A percentile compares a stretch with the other conserved stretches of the same genome.
These are phyloP conservation scores for Acrodontium crateriforme DNA, from an alignment of 2,329 filamentous ascomycete species.

Conservation along the genomic window DNA sequence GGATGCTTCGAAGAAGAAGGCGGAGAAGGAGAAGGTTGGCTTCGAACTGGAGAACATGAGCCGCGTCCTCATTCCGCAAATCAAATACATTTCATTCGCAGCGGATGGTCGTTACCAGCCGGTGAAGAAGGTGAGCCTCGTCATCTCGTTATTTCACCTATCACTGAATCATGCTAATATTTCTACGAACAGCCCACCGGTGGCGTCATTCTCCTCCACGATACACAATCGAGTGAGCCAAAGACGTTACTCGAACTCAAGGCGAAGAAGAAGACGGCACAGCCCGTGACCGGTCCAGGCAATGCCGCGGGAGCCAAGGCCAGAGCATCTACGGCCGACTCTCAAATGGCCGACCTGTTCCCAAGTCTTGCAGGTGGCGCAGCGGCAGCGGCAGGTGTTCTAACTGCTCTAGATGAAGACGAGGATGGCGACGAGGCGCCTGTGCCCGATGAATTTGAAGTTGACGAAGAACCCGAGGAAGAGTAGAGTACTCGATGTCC, in stretches of 20 bases:
- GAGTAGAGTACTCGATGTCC: no score
- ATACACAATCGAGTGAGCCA: slow-evolving; percentile 63
- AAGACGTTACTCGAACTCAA: slow-evolving; percentile 83
- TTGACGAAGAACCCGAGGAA: slow-evolving; percentile 49
- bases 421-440: slow-evolving; percentile 60
- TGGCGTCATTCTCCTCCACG: slow-evolving; percentile 79
- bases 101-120: slow-evolving; percentile 74
- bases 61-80: slow-evolving; percentile 76
- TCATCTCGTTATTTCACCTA: neutral
- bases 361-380: slow-evolving; percentile 15
- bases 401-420: slow-evolving; percentile 82
- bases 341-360: slow-evolving; percentile 16
- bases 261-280: slow-evolving; percentile 57
- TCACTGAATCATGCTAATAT: slow-evolving; percentile 26
- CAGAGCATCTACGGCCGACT: slow-evolving; percentile 17
- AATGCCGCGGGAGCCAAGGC: slow-evolving; percentile 9
- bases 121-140: slow-evolving; percentile 72
- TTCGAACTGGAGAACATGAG: slow-evolving; percentile 97
- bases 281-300: slow-evolving; percentile 23
- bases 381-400: slow-evolving; percentile 49
- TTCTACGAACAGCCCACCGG: slow-evolving; percentile 59
- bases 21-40: slow-evolving; percentile 90
- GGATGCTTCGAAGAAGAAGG: slow-evolving; percentile 61
- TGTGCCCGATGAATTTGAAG: slow-evolving; percentile 61
- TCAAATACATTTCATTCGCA: slow-evolving; percentile 91